Conservation (phyloP, 192 early-diverging fungal species). For the Phlyctochytrium arcticum region DNA sequence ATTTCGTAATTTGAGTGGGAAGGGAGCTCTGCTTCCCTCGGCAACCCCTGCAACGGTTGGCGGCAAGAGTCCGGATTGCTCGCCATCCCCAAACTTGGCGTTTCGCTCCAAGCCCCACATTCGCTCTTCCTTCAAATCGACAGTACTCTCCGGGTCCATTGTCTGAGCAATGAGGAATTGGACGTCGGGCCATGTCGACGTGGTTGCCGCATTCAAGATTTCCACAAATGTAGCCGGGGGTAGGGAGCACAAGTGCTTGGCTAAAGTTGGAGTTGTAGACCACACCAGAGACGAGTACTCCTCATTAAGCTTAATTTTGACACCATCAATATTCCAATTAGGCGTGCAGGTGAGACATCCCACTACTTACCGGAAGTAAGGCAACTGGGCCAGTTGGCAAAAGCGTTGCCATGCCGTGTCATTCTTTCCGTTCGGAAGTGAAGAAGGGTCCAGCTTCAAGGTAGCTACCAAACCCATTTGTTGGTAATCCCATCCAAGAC, state of each 20-base stretch:
- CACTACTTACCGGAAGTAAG: slow-evolving; percentile 72
- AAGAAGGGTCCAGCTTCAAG: slow-evolving; percentile 51
- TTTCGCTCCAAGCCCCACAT: slow-evolving; percentile 60
- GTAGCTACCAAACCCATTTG: slow-evolving; percentile 87
- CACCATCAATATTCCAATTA: not conserved
- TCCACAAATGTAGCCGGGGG: slow-evolving; percentile 59
- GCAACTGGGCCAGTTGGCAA: slow-evolving; percentile 92
- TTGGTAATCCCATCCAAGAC: slow-evolving; percentile 81
- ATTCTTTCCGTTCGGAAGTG: slow-evolving; percentile 60
- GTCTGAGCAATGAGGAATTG: slow-evolving; percentile 62
- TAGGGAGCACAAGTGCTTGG: slow-evolving; percentile 57
- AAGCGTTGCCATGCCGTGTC: slow-evolving; percentile 91
- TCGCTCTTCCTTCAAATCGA: slow-evolving; percentile 56
- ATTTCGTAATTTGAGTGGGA: slow-evolving; percentile 81
- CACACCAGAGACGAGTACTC: slow-evolving; percentile 80
- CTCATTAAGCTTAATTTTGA: slow-evolving; percentile 46
- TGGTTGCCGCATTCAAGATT: slow-evolving; percentile 81
- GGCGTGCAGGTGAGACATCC: not conserved
- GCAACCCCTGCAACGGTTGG: slow-evolving; percentile 61
- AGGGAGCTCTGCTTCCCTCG: slow-evolving; percentile 68
- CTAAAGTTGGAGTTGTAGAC: slow-evolving; percentile 69
- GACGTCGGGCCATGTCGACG: slow-evolving; percentile 65
- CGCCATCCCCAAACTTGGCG: not conserved
- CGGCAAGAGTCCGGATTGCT: slow-evolving; percentile 48
- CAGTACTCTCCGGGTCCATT: slow-evolving; percentile 25